phyloP scores from a whole-genome alignment of 2,329 filamentous ascomycete species.

The Parastagonospora avenae region DNA sequence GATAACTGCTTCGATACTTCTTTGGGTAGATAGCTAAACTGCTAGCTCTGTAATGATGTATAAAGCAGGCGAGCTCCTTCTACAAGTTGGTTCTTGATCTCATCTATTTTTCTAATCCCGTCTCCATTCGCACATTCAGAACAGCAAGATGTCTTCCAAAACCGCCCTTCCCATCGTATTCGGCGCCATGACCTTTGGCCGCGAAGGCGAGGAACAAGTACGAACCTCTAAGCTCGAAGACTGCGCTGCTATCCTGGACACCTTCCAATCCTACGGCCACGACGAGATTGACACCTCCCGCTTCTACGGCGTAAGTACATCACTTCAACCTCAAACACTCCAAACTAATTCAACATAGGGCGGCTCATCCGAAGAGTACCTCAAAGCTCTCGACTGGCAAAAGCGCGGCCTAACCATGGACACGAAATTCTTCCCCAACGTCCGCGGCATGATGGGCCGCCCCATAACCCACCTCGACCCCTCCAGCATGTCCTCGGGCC shows the following conservation, averaged over 20 bases:
- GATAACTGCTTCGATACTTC: neutral
- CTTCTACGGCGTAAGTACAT: constrained; percentile 36
- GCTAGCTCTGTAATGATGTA: too few relatives aligned
- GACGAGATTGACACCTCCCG: constrained; percentile 47
- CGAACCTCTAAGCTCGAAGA: constrained; percentile 20
- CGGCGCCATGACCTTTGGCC: constrained; percentile 48
- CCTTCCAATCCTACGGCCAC: constrained; percentile 38
- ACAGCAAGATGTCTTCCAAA: neutral
- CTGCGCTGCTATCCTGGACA: constrained; percentile 34
- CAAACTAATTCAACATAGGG: neutral
- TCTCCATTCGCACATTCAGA: neutral
- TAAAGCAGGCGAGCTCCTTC: too few relatives aligned
- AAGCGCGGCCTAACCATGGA: constrained; percentile 49
- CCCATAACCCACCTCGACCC: constrained; percentile 30
- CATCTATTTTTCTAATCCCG: neutral
- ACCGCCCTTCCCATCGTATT: constrained; percentile 29
- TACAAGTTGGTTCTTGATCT: too few relatives aligned
- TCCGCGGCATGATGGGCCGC: constrained; percentile 32
- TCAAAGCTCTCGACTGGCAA: constrained; percentile 50
- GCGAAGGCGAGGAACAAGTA: constrained; percentile 23
- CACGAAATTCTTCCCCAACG: constrained; percentile 51
- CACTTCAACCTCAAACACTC: neutral
- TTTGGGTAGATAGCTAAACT: neutral
- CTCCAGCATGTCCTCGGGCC: constrained; percentile 38
- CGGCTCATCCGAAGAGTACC: constrained; percentile 49